Conservation (phyloP, 371 early-diverging fungal genomes). For the Zychaea mexicana region DNA sequence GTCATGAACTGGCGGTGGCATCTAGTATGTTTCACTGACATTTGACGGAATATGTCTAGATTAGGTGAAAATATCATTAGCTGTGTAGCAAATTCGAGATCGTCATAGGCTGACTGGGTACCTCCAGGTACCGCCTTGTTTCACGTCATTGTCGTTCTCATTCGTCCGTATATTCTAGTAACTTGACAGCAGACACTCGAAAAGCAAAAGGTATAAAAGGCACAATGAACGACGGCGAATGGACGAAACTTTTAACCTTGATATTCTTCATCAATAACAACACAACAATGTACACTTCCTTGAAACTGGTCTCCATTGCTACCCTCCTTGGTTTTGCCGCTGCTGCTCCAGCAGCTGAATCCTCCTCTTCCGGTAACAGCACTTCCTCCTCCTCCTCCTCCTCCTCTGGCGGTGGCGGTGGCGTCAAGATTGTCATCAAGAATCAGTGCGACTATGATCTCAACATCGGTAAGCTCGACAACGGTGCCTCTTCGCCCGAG, state of each 20-base stretch:
- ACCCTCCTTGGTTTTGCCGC: constrained; percentile 10
- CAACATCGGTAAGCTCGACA: constrained; percentile 14
- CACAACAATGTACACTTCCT: not conserved
- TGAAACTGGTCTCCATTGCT: constrained; percentile 8
- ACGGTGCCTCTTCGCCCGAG: constrained; percentile 9
- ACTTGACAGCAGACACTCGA: too few species aligned
- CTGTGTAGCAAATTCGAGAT: too few species aligned
- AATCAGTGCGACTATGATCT: constrained; percentile 16
- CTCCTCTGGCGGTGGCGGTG: constrained; percentile 14
- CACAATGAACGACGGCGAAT: not conserved
- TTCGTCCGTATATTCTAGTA: too few species aligned
- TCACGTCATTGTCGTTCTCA: too few species aligned
- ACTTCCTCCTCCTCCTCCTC: constrained; percentile 15
- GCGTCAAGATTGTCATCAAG: constrained; percentile 14
- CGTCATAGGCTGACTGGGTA: too few species aligned
- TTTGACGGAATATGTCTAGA: too few species aligned
- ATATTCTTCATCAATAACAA: too few species aligned
- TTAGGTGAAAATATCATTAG: too few species aligned
- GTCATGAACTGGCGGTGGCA: too few species aligned
- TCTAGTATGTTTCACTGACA: not conserved
- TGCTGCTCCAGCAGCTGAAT: not conserved
- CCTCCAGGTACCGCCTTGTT: too few species aligned
- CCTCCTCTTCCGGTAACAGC: not conserved
- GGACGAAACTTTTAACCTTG: not conserved
- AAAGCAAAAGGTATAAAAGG: not conserved